phyloP scores from a whole-genome alignment of 2,329 filamentous ascomycete species.

The Dichotomopilus funicola region DNA sequence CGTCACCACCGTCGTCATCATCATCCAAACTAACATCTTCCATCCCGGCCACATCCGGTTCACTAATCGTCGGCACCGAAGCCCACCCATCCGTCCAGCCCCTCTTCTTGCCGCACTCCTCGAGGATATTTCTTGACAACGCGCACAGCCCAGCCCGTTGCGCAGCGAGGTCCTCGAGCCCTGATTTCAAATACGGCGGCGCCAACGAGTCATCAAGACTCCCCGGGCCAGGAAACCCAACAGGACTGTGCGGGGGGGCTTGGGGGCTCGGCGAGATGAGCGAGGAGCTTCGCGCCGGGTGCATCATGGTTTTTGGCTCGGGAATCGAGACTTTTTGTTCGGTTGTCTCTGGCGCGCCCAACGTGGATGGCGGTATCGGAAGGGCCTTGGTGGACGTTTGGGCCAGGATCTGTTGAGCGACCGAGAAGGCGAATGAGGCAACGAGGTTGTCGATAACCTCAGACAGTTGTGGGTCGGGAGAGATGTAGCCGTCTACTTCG shows the following conservation, averaged over 20 bases:
- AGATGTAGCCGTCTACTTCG: conserved; percentile 22
- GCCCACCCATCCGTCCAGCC: conserved; percentile 76
- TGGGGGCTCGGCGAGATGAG: conserved; percentile 40
- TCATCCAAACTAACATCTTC: conserved; percentile 52
- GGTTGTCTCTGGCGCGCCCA: conserved; percentile 40
- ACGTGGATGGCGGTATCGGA: conserved; percentile 56
- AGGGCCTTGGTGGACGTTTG: conserved; percentile 66
- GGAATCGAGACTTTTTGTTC: conserved; percentile 59
- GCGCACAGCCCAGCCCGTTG: conserved; percentile 75
- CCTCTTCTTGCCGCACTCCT: conserved; percentile 62
- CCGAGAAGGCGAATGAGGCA: conserved; percentile 69
- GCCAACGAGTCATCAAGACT: conserved; percentile 34
- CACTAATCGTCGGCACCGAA: conserved; percentile 46
- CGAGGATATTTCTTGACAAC: conserved; percentile 72
- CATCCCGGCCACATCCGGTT: conserved; percentile 41
- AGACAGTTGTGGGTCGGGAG: conserved; percentile 33
- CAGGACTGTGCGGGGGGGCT: conserved; percentile 40
- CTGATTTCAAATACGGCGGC: conserved; percentile 51
- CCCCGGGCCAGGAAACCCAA: conserved; percentile 45
- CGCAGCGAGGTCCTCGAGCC: conserved; percentile 75
- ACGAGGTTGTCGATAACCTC: conserved; percentile 67
- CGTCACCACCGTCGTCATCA: conserved; percentile 24
- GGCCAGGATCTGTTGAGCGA: conserved; percentile 68
- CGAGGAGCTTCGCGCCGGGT: conserved; percentile 59
- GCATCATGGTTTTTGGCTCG: conserved; percentile 65